Evolutionary conservation across 2,329 filamentous ascomycete genomes (phyloP).

Genomic region (Stachybotrys elegans): DNA sequence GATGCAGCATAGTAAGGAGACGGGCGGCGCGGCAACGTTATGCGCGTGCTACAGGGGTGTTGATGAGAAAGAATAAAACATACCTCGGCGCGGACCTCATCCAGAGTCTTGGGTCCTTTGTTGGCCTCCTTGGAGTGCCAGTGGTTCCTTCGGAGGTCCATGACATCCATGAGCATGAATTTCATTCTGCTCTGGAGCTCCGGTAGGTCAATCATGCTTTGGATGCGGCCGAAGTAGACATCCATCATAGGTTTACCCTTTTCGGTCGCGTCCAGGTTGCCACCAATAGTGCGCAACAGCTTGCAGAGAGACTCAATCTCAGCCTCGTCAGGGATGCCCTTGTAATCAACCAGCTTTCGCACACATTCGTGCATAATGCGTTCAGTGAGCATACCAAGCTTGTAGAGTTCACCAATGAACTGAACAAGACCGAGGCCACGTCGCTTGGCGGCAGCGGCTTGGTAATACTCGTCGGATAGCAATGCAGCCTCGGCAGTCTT

Average conservation of each 20-base stretch:
- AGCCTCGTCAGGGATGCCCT: conserved; percentile 87
- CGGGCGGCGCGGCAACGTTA: too few species aligned
- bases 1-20: neutral
- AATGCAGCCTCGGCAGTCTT: conserved; percentile 69
- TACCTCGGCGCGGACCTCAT: conserved; percentile 81
- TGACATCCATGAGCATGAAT: conserved; percentile 95
- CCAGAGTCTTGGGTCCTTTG: conserved; percentile 95
- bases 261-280: conserved; percentile 75
- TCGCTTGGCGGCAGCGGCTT: conserved; percentile 88
- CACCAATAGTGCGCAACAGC: conserved; percentile 85
- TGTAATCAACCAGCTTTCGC: conserved; percentile 92
- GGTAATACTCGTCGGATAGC: conserved; percentile 95
- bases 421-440: conserved; percentile 96
- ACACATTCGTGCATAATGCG: conserved; percentile 99
- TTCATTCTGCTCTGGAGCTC: conserved; percentile 80
- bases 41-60: too few species aligned
- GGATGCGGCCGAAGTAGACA: conserved; percentile 87
- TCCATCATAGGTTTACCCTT: conserved; percentile 86
- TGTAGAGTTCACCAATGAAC: conserved; percentile 99
- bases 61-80: conserved; percentile 18
- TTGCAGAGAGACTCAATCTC: conserved; percentile 95
- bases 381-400: conserved; percentile 96
- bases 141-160: conserved; percentile 71
- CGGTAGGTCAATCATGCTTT: conserved; percentile 72
- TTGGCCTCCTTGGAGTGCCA: conserved; percentile 86